Percentiles rank a stretch among this genome's conserved stretches.
Conservation (phyloP, 306 rosid species). For the Cicer pinnatifidum region DNA sequence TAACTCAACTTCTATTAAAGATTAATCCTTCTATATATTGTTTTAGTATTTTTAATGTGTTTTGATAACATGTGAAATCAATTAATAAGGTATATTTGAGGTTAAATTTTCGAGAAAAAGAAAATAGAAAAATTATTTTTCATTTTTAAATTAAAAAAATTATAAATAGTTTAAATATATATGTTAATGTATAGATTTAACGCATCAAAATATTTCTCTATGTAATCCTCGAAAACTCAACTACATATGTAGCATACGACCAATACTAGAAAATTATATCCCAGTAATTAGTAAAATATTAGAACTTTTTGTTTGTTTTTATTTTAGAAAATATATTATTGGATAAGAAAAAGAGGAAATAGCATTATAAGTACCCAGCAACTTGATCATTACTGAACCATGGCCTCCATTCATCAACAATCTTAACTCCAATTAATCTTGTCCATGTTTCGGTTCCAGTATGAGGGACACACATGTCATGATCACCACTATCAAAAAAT, state of each 20-base stretch:
- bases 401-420: slow-evolving; percentile 76
- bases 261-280: not conserved
- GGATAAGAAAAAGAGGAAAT: not conserved
- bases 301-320: too few species aligned
- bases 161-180: too few species aligned
- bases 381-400: slow-evolving; percentile 63
- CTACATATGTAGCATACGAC: too few species aligned
- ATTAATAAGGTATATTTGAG: too few species aligned
- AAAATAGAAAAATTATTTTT: too few species aligned
- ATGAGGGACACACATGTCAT: slow-evolving; percentile 36
- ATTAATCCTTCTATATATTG: not conserved
- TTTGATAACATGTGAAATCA: not conserved
- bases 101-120: too few species aligned
- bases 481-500: slow-evolving; percentile 29
- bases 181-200: too few species aligned
- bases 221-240: too few species aligned
- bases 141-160: too few species aligned
- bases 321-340: too few species aligned
- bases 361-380: slow-evolving; percentile 59
- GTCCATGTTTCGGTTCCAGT: slow-evolving; percentile 37
- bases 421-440: slow-evolving; percentile 45
- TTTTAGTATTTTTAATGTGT: not conserved
- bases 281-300: too few species aligned
- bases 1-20: not conserved
- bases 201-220: too few species aligned